Evolutionary conservation across 202 grass and related monocot genomes (phyloP), one percentile per base, ranked within the genome.

Genomic region (Dendrocalamus latiflorus): DNA sequence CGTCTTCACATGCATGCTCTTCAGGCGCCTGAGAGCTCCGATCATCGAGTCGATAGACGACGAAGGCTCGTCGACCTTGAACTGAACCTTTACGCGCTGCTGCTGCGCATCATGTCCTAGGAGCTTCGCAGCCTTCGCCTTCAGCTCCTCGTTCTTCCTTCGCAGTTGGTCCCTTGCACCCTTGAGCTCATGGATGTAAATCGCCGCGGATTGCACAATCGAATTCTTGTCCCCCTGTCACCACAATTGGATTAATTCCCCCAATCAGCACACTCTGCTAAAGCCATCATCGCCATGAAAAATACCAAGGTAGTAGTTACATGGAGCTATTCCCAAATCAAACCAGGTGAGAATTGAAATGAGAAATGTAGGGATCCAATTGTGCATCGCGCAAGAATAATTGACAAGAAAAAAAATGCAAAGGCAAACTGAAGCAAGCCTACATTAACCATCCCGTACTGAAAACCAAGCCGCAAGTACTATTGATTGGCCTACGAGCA

Each of bases 151-250:
- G 70, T 95, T 95, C 67, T 76, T 80, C 55, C 61, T 62, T 68
- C 55, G 89, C 39, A 91, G 85, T 79, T 86, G 74, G 6, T 95
- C 77, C 55, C 83, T 85, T 17, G 87, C 85, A 43, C 49, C 89
- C 67, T 87, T 81, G 20, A 98, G 83, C 79, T 98, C 95, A 20
- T 80, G 82, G 77, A 98, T 76, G 82, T 93, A 92, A 10, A 81
- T 58, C 14, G 89, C 85, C 6, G 95, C 91, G 0, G 95, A 87
- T 60, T 95, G 91, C n/a, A 98, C 89, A 41, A 95, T 93, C 16
- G 95, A 95, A 81, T 98, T 98, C 89, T 98, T 98, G 79, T 98
- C 93, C 0, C 80, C 70, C 95, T 97, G 85, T 11, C 24, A 44
- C 41, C n/a, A 47, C 22, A 68, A 2, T 8, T 17, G 44, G 2